Percentiles rank a stretch among this genome's conserved stretches.
These are phyloP conservation scores for Astragalus glycyphyllos DNA, from an alignment of 306 rosid species.

Conservation along the genomic window DNA sequence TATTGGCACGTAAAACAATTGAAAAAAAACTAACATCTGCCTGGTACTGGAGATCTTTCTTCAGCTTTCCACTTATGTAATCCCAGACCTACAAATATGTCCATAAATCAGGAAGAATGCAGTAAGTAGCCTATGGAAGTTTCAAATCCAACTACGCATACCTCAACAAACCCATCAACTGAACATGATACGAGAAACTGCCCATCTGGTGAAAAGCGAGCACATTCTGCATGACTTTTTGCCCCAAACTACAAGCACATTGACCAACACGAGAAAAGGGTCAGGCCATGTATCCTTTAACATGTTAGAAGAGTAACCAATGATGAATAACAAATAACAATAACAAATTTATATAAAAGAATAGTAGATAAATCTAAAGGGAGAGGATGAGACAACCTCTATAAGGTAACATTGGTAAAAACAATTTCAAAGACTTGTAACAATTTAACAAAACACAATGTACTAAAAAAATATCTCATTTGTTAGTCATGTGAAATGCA, in stretches of 20 bases:
- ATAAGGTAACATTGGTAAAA: background rate
- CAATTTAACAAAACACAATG: too few relatives aligned
- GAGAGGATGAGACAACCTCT: slow-evolving; percentile 16
- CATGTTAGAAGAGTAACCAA: background rate
- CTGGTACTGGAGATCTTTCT: slow-evolving; percentile 99
- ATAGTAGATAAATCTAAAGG: background rate
- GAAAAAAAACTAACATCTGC: slow-evolving; percentile 67
- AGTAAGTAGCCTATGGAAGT: slow-evolving; percentile 22
- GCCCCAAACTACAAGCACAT: slow-evolving; percentile 76
- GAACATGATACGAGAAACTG: slow-evolving; percentile 97
- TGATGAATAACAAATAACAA: background rate
- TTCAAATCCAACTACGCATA: slow-evolving; percentile 46
- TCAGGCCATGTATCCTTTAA: slow-evolving; percentile 24
- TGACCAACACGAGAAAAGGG: slow-evolving; percentile 33
- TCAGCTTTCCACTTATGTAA: slow-evolving; percentile 93
- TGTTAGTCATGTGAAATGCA: too few relatives aligned
- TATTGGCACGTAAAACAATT: slow-evolving; percentile 15
- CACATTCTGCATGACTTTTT: slow-evolving; percentile 96
- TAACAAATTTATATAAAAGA: slow-evolving; percentile 14
- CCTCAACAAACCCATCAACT: slow-evolving; percentile 98
- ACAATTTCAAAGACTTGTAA: too few relatives aligned
- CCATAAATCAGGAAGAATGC: slow-evolving; percentile 42
- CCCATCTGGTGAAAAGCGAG: slow-evolving; percentile 97
- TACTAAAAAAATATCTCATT: too few relatives aligned
- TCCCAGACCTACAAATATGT: slow-evolving; percentile 83